Conservation (phyloP, 441 rosid species). For the Capsella rubella region DNA sequence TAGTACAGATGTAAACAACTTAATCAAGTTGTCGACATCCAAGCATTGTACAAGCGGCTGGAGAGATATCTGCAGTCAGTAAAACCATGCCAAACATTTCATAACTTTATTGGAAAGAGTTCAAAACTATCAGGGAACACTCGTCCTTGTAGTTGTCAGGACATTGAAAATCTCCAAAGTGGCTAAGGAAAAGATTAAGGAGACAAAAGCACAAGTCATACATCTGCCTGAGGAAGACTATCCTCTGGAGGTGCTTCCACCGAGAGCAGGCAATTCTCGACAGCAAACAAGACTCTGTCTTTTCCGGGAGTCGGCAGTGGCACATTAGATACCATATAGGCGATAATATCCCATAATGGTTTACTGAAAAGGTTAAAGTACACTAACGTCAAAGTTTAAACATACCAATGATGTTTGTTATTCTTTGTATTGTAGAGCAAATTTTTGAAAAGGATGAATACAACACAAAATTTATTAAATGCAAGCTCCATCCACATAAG, state of each 20-base stretch:
- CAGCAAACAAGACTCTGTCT: constrained; percentile 88
- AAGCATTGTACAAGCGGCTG: constrained; percentile 96
- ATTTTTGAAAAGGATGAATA: constrained; percentile 18
- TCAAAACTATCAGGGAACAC: constrained; percentile 9
- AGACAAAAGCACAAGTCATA: constrained; percentile 49
- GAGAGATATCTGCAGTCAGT: constrained; percentile 84
- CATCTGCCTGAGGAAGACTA: constrained; percentile 96
- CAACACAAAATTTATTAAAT: constrained; percentile 14
- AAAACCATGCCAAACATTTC: constrained; percentile 39
- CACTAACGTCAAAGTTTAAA: constrained; percentile 49
- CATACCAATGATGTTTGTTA: constrained; percentile 29
- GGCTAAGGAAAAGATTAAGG: constrained; percentile 33
- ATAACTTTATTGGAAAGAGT: constrained; percentile 1
- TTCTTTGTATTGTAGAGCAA: constrained; percentile 22
- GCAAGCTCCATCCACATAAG: constrained; percentile 4
- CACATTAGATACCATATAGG: constrained; percentile 77
- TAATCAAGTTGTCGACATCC: constrained; percentile 93
- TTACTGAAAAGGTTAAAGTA: constrained; percentile 74
- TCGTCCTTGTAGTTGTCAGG: constrained; percentile 18
- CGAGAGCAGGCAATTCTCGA: constrained; percentile 86
- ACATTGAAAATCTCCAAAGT: constrained; percentile 1
- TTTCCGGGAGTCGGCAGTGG: constrained; percentile 97
- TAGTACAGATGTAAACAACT: constrained; percentile 87
- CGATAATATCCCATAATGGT: constrained; percentile 92
- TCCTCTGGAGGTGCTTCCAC: constrained; percentile 94